Base-by-base conservation (phyloP, 805 yeast genomes). In the Monosporozyma solicola region DNA sequence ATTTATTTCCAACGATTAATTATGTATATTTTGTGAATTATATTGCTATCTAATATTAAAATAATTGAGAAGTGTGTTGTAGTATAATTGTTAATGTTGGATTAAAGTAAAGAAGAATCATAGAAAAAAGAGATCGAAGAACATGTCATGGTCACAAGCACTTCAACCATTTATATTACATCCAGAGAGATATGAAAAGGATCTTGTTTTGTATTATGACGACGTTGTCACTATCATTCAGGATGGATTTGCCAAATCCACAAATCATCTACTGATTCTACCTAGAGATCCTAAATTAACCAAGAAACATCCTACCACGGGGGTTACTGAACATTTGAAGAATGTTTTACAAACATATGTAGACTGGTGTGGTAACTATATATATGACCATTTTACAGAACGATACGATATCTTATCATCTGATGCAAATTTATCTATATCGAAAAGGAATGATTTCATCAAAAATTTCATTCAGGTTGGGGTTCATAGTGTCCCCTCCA, bases 401-500 rank as follows among this genome's bases (percentile, higher is more conserved):
- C 48, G 45, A 24, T 51, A 51, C 11, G 55, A 53, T 2, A 41
- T 60, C 10, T 49, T 51, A 10, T 50, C 52, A n/a, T 50, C 37
- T 33, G 47, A 59, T 35, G 39, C 5, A 4, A 35, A 35, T 15
- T 7, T 35, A 35, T 35, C 39, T 7, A 35, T 31, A 52, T 49
- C 51, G 0, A 52, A 59, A 15, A 37, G 50, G 15, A 60, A 62
- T 3, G 46, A 46, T 2, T 66, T 67, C 49, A 41, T 58, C 3
- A 56, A 57, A 5, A 50, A 56, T 1, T 65, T 65, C 39, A 70
- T 85, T 8, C 69, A 71, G 54, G 77, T 75, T 8, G 92, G 95
- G 0, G 75, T 86, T 27, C 95, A 87, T 66, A 67, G 85, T 4
- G 75, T 76, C 2, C 95, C 95, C 2, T 83, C 90, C 0, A 64